These are phyloP conservation scores for Starmera caribaea DNA, from an alignment of 805 yeast genomes.

Conservation along the genomic window DNA sequence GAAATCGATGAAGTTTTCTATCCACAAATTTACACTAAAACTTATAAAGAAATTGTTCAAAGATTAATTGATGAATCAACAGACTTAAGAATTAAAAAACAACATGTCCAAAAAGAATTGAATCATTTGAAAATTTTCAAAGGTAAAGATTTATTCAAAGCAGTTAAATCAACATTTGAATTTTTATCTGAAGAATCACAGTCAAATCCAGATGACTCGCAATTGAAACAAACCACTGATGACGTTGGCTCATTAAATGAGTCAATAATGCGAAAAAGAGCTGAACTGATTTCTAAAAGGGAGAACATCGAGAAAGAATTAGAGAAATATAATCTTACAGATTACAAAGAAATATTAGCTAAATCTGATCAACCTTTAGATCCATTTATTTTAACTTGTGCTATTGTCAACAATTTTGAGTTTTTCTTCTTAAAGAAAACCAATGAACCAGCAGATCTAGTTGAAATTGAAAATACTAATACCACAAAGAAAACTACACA, in stretches of 20 bases:
- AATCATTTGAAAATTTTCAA: conserved; percentile 19
- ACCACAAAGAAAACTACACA: background rate
- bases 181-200: conserved; percentile 10
- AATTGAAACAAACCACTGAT: too few species aligned
- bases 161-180: conserved; percentile 18
- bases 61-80: conserved; percentile 1
- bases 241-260: too few species aligned
- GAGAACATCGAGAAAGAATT: conserved; percentile 7
- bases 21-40: conserved; percentile 29
- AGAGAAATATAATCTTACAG: conserved; percentile 12
- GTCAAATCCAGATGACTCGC: too few species aligned
- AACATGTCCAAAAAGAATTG: conserved; percentile 9
- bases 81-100: conserved; percentile 6
- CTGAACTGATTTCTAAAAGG: conserved; percentile 3
- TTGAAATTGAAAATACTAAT: background rate
- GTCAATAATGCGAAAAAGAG: background rate
- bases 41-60: conserved; percentile 9
- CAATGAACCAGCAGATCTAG: conserved; percentile 1
- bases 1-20: conserved; percentile 22
- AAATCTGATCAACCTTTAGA: conserved; percentile 17
- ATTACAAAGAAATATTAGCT: conserved; percentile 19
- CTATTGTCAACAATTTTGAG: conserved; percentile 21
- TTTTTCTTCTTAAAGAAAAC: conserved; percentile 21
- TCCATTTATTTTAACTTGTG: conserved; percentile 30
- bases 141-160: conserved; percentile 21